phyloP scores from a whole-genome alignment of 768 basidiomycete species.

The Cyclocybe cylindracea region DNA sequence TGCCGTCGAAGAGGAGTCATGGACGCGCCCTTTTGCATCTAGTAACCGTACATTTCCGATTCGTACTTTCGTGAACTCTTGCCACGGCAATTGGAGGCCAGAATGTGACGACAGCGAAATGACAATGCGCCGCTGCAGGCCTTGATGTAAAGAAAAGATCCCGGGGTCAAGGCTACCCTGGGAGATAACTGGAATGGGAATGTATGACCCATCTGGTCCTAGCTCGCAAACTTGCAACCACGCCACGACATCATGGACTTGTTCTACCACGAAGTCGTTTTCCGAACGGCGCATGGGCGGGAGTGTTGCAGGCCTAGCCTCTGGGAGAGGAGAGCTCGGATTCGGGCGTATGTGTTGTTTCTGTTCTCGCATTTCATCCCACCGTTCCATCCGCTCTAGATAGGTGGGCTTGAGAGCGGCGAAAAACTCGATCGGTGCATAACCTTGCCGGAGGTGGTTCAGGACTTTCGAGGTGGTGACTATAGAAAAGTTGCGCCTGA shows the following conservation, averaged over 20 bases:
- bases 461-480: conserved; percentile 74
- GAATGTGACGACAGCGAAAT: conserved; percentile 85
- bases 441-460: conserved; percentile 69
- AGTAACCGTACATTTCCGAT: conserved; percentile 85
- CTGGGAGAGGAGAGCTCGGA: conserved; percentile 33
- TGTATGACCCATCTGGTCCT: conserved; percentile 80
- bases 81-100: conserved; percentile 88
- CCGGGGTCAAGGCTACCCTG: conserved; percentile 78
- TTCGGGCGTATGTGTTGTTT: conserved; percentile 44
- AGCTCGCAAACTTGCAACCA: conserved; percentile 88
- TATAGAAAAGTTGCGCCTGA: conserved; percentile 81
- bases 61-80: conserved; percentile 70
- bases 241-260: conserved; percentile 88
- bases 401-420: conserved; percentile 81
- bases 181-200: conserved; percentile 80
- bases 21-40: conserved; percentile 79
- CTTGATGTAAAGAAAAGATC: conserved; percentile 88
- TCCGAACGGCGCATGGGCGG: conserved; percentile 92
- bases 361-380: conserved; percentile 92
- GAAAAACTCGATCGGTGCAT: conserved; percentile 90
- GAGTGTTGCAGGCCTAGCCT: conserved; percentile 41
- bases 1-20: conserved; percentile 73
- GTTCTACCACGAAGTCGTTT: conserved; percentile 85
- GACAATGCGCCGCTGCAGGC: conserved; percentile 81
- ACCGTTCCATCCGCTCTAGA: conserved; percentile 84